Conservation (phyloP, 2,329 filamentous ascomycete genomes). For the Colletotrichum brevisporum region DNA sequence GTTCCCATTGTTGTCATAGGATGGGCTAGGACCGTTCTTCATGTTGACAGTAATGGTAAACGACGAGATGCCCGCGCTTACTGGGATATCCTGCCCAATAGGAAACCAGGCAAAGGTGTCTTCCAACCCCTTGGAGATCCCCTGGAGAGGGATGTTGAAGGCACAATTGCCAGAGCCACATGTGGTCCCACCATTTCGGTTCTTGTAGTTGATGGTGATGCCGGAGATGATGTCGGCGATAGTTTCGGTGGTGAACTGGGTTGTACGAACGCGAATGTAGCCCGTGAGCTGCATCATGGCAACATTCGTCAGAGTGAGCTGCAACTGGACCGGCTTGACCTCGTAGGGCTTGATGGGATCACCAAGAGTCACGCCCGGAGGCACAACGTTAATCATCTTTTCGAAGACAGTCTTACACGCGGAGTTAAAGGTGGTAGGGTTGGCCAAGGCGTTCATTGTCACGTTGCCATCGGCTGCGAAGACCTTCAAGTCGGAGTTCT, state of each 20-base stretch:
- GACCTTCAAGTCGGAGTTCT: slow-evolving; percentile 69
- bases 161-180: slow-evolving; percentile 59
- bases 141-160: slow-evolving; percentile 62
- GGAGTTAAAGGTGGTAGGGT: slow-evolving; percentile 59
- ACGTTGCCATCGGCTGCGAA: slow-evolving; percentile 69
- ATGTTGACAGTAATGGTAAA: slow-evolving; percentile 68
- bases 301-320: slow-evolving; percentile 66
- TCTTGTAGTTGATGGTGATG: slow-evolving; percentile 69
- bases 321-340: slow-evolving; percentile 71
- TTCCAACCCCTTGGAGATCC: slow-evolving; percentile 69
- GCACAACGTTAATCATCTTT: slow-evolving; percentile 74
- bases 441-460: slow-evolving; percentile 65
- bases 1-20: slow-evolving; percentile 70
- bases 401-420: slow-evolving; percentile 67
- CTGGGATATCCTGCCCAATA: slow-evolving; percentile 65
- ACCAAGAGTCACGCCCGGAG: slow-evolving; percentile 63
- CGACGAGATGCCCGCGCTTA: slow-evolving; percentile 72
- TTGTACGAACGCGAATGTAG: slow-evolving; percentile 70
- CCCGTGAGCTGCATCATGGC: slow-evolving; percentile 67
- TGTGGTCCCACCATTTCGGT: slow-evolving; percentile 63
- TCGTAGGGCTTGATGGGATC: slow-evolving; percentile 69
- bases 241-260: slow-evolving; percentile 55
- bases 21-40: slow-evolving; percentile 60
- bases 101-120: slow-evolving; percentile 71
- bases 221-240: slow-evolving; percentile 65